Evolutionary conservation across 352 stramenopile genomes (phyloP).

Genomic region (Phytophthora brassicae): DNA sequence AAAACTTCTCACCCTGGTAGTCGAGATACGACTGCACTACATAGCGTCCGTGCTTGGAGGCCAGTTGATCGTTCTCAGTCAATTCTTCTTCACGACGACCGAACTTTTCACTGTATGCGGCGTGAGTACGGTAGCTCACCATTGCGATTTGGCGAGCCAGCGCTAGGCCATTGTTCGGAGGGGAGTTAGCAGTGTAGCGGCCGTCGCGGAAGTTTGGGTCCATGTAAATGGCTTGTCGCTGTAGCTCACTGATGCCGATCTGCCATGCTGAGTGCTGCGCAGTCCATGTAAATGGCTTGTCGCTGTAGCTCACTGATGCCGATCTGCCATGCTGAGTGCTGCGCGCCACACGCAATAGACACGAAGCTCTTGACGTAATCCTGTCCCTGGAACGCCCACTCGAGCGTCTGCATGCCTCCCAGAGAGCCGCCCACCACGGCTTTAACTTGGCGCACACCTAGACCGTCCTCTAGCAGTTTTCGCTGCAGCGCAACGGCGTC

Average conservation of each 20-base stretch:
- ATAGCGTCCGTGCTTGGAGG: conserved; percentile 47
- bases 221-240: conserved; percentile 96
- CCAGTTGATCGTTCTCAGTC: conserved; percentile 18
- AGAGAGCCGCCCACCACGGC: conserved; percentile 95
- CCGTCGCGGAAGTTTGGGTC: conserved; percentile 92
- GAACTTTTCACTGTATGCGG: conserved; percentile 94
- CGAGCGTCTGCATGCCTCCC: conserved; percentile 97
- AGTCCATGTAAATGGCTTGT: conserved; percentile 95
- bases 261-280: conserved; percentile 95
- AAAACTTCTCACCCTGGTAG: conserved; percentile 96
- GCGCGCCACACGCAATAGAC: conserved; percentile 92
- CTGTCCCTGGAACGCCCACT: conserved; percentile 91
- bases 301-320: conserved; percentile 94
- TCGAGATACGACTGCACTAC: conserved; percentile 87
- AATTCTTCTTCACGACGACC: conserved; percentile 57
- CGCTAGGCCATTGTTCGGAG: conserved; percentile 81
- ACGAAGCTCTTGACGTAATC: conserved; percentile 90
- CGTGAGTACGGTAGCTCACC: conserved; percentile 94
- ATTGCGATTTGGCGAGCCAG: conserved; percentile 96
- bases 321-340: conserved; percentile 97
- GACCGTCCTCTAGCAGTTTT: conserved; percentile 85
- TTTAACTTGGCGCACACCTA: conserved; percentile 86
- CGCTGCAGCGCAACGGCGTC: conserved; percentile 93
- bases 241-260: conserved; percentile 94
- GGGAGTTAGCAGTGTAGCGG: conserved; percentile 59